Conservation (phyloP, 2,329 filamentous ascomycete species). For the Keithomyces neogunnii region DNA sequence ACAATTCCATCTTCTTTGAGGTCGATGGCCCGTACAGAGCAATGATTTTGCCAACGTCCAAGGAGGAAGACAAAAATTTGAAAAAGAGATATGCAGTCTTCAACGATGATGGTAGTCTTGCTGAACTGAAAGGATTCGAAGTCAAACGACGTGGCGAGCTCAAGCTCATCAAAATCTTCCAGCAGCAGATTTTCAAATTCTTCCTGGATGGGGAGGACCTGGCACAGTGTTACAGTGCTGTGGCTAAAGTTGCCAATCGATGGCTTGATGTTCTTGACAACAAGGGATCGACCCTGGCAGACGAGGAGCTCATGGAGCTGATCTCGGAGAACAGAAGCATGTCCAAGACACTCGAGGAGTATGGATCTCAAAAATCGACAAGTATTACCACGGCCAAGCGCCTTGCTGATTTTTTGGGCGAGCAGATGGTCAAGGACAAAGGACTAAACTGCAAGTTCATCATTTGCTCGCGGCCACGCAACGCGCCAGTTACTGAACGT, state of each 20-base stretch:
- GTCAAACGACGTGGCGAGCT: conserved; percentile 95
- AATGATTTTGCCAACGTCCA: conserved; percentile 95
- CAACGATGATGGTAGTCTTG: conserved; percentile 92
- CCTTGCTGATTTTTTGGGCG: conserved; percentile 89
- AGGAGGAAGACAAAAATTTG: conserved; percentile 98
- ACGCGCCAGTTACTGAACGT: conserved; percentile 87
- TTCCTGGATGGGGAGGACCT: conserved; percentile 88
- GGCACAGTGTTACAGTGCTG: conserved; percentile 79
- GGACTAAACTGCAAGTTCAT: conserved; percentile 99
- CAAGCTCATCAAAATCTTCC: conserved; percentile 99
- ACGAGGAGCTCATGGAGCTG: conserved; percentile 97
- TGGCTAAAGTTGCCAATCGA: conserved; percentile 88
- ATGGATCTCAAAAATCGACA: conserved; percentile 90
- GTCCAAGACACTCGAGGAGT: conserved; percentile 94
- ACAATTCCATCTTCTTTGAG: conserved; percentile 99
- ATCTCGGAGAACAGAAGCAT: conserved; percentile 99
- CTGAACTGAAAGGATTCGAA: conserved; percentile 95
- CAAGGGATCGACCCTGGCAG: conserved; percentile 80
- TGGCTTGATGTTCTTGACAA: conserved; percentile 94
- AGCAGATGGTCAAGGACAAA: conserved; percentile 99
- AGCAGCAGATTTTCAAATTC: conserved; percentile 99
- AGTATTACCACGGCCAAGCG: conserved; percentile 98
- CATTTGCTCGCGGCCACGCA: conserved; percentile 78
- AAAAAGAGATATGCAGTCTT: conserved; percentile 99
- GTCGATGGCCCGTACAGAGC: conserved; percentile 96